phyloP scores from a whole-genome alignment of 225 moss, liverwort and hornwort species.

The Straminergon stramineum region DNA sequence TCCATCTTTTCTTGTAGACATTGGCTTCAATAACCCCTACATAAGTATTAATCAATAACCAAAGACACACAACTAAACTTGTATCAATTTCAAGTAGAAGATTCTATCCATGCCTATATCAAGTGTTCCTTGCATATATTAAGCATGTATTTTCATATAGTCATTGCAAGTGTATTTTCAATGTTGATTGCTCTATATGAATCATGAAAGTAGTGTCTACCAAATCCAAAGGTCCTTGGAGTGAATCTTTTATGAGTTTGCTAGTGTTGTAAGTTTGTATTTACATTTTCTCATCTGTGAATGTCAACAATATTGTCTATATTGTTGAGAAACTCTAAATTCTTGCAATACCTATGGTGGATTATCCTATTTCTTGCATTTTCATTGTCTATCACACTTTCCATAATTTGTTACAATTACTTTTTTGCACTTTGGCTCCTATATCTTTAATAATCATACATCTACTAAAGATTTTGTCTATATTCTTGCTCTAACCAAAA shows the following conservation, averaged over 20 bases:
- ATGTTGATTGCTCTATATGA: background rate
- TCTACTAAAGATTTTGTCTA: background rate
- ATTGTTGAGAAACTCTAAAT: background rate
- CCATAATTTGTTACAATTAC: fast-evolving
- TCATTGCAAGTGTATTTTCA: background rate
- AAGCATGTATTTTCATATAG: background rate
- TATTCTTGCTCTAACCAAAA: background rate
- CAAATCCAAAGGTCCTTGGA: background rate
- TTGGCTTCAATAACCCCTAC: background rate
- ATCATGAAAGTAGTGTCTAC: background rate
- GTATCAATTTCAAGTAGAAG: background rate
- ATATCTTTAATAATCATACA: background rate
- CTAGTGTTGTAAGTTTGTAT: fast-evolving
- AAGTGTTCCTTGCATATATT: background rate
- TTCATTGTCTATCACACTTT: background rate
- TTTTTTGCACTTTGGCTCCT: background rate
- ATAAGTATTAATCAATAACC: fast-evolving
- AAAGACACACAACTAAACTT: background rate
- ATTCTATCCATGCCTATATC: background rate
- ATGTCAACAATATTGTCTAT: background rate
- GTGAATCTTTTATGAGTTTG: background rate
- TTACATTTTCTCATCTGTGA: background rate
- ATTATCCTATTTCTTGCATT: background rate
- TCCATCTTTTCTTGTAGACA: fast-evolving
- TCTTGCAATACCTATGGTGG: background rate